phyloP scores from a whole-genome alignment of 2,329 filamentous ascomycete genomes.

The Colletotrichum navitas region DNA sequence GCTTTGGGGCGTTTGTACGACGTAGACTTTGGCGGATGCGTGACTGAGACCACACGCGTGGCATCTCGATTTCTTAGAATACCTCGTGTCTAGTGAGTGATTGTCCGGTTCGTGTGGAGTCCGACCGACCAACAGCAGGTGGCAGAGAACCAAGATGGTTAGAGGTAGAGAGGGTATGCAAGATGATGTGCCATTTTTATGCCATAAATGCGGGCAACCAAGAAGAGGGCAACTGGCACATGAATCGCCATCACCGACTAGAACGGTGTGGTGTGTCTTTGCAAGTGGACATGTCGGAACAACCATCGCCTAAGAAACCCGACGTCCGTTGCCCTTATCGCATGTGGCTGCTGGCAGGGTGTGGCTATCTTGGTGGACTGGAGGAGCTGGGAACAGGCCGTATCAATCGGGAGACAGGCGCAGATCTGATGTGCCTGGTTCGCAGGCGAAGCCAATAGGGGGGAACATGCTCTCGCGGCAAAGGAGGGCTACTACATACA shows the following conservation, averaged over 20 bases:
- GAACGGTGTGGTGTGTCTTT: constrained; percentile 24
- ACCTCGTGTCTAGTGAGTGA: neutral
- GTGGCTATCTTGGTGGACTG: constrained; percentile 18
- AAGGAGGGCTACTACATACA: constrained; percentile 15
- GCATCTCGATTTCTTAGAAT: constrained; percentile 6
- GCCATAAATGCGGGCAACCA: constrained; percentile 40
- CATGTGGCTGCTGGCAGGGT: constrained; percentile 20
- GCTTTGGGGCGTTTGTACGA: constrained; percentile 19
- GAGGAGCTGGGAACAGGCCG: constrained; percentile 27
- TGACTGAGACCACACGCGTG: constrained; percentile 32
- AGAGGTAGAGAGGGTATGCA: constrained; percentile 39
- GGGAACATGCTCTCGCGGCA: constrained; percentile 38
- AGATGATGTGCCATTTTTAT: constrained; percentile 44
- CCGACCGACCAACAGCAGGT: constrained; percentile 1
- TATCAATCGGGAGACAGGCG: constrained; percentile 13
- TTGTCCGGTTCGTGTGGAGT: constrained; percentile 20
- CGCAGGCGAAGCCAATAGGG: constrained; percentile 26
- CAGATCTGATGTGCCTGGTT: constrained; percentile 37
- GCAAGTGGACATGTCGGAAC: constrained; percentile 30
- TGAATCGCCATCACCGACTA: constrained; percentile 26
- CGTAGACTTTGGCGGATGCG: constrained; percentile 25
- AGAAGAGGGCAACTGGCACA: constrained; percentile 37
- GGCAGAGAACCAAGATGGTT: constrained; percentile 20
- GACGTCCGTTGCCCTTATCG: neutral
- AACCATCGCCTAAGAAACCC: constrained; percentile 26